Percentiles rank a stretch among this genome's conserved stretches.
These are phyloP conservation scores for Exophiala sp. DNA, from an alignment of 2,329 filamentous ascomycete species.

Conservation along the genomic window DNA sequence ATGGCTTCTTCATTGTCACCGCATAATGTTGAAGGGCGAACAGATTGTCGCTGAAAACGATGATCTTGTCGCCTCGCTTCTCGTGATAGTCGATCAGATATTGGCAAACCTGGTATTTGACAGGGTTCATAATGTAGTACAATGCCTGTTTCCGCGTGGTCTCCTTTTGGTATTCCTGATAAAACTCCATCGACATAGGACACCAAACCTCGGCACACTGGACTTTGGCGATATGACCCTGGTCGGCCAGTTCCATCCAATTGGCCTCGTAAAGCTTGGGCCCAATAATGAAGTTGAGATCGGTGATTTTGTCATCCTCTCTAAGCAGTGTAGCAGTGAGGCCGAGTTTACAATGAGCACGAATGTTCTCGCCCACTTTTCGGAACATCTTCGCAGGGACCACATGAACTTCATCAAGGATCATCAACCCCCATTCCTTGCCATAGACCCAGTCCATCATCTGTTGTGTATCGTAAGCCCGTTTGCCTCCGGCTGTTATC, in stretches of 20 bases:
- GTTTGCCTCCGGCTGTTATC: slow-evolving; percentile 74
- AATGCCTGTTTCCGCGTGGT: slow-evolving; percentile 61
- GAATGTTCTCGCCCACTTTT: slow-evolving; percentile 86
- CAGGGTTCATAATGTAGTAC: slow-evolving; percentile 94
- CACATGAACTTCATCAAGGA: slow-evolving; percentile 95
- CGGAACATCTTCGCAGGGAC: slow-evolving; percentile 95
- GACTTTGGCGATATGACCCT: slow-evolving; percentile 93
- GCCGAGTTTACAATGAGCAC: slow-evolving; percentile 90
- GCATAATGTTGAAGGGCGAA: slow-evolving; percentile 86
- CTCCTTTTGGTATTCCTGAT: slow-evolving; percentile 78
- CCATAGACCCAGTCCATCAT: slow-evolving; percentile 92
- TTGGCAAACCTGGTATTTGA: slow-evolving; percentile 94
- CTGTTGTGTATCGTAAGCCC: slow-evolving; percentile 88
- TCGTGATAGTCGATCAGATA: slow-evolving; percentile 99
- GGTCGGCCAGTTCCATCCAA: slow-evolving; percentile 97
- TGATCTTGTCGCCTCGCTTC: slow-evolving; percentile 89
- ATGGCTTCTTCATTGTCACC: slow-evolving; percentile 74
- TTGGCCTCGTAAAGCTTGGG: slow-evolving; percentile 98
- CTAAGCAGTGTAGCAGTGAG: slow-evolving; percentile 87
- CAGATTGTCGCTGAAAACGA: slow-evolving; percentile 96
- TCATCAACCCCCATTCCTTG: slow-evolving; percentile 95
- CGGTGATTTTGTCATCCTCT: slow-evolving; percentile 97
- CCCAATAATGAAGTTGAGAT: slow-evolving; percentile 94
- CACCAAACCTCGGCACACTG: slow-evolving; percentile 99
- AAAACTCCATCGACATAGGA: slow-evolving; percentile 98